Percentiles rank a stretch among this genome's conserved stretches.
Evolutionary conservation across 2,329 filamentous ascomycete genomes (phyloP).

Genomic region (Claviceps arundinis): DNA sequence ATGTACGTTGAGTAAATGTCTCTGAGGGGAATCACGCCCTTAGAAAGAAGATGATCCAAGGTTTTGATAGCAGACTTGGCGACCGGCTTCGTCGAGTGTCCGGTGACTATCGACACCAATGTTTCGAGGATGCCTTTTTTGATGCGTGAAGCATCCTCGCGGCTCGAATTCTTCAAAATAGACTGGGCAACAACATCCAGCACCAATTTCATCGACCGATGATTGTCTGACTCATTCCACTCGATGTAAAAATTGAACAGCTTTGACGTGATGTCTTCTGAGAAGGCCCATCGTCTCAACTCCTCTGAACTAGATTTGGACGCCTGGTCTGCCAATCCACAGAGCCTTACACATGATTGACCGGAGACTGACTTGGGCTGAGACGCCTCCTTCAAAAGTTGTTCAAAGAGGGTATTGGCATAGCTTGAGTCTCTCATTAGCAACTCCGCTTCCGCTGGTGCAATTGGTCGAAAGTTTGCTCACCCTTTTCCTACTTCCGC

Average conservation of each 20-base stretch:
- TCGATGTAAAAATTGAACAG: slow-evolving; percentile 52
- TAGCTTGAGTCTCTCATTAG: slow-evolving; percentile 9
- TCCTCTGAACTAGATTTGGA: slow-evolving; percentile 32
- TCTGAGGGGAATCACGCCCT: slow-evolving; percentile 38
- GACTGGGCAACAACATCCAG: slow-evolving; percentile 43
- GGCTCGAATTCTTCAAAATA: slow-evolving; percentile 34
- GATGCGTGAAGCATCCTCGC: slow-evolving; percentile 21
- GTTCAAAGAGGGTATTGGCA: slow-evolving; percentile 31
- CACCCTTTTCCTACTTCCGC: slow-evolving; percentile 22
- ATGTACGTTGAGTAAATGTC: slow-evolving; percentile 32
- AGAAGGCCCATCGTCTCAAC: slow-evolving; percentile 38
- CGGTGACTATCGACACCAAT: slow-evolving; percentile 45
- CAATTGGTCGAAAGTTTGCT: slow-evolving; percentile 10
- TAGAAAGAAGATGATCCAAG: slow-evolving; percentile 51
- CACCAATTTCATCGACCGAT: slow-evolving; percentile 49
- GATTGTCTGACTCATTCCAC: slow-evolving; percentile 53
- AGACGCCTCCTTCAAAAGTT: slow-evolving; percentile 34
- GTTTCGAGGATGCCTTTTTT: slow-evolving; percentile 34
- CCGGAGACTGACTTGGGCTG: slow-evolving; percentile 43
- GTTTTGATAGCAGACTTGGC: slow-evolving; percentile 59
- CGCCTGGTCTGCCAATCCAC: slow-evolving; percentile 48
- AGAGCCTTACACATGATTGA: slow-evolving; percentile 43
- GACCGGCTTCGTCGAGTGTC: slow-evolving; percentile 46
- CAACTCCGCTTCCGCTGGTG: background rate
- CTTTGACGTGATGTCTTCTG: slow-evolving; percentile 29